Evolutionary conservation across 192 early-diverging fungal species (phyloP).

Genomic region (Mortierella antarctica): DNA sequence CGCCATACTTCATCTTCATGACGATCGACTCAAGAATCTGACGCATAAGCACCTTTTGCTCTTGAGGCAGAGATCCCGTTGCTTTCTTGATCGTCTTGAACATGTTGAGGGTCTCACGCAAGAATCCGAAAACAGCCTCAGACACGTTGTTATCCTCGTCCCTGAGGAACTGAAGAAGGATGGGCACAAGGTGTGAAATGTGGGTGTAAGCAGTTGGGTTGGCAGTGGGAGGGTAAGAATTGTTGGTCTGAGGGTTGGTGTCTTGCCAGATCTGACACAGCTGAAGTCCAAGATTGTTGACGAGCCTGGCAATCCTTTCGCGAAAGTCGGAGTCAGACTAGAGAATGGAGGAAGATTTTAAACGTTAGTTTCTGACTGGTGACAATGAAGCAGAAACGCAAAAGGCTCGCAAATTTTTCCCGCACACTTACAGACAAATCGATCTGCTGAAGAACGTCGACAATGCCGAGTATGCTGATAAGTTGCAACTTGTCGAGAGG

Average conservation of each 20-base stretch:
- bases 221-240: constrained; percentile 43
- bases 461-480: constrained; percentile 67
- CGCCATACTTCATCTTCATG: constrained; percentile 91
- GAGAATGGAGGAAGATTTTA: background rate
- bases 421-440: constrained; percentile 32
- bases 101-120: constrained; percentile 74
- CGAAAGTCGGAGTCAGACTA: constrained; percentile 72
- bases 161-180: constrained; percentile 81
- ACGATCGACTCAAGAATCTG: constrained; percentile 76
- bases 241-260: constrained; percentile 41
- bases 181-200: constrained; percentile 81
- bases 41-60: constrained; percentile 61
- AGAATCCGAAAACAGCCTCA: constrained; percentile 79
- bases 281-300: constrained; percentile 81
- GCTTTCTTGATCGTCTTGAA: constrained; percentile 69
- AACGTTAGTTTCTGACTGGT: background rate
- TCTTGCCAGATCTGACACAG: constrained; percentile 74
- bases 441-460: constrained; percentile 42
- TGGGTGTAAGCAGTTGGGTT: constrained; percentile 67
- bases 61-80: constrained; percentile 51
- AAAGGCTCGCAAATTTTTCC: background rate
- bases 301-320: constrained; percentile 75
- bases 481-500: constrained; percentile 89
- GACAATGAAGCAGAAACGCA: background rate
- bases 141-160: constrained; percentile 89